Conservation (phyloP, 1,139 yeast species). For the Kodamaea ohmeri region DNA sequence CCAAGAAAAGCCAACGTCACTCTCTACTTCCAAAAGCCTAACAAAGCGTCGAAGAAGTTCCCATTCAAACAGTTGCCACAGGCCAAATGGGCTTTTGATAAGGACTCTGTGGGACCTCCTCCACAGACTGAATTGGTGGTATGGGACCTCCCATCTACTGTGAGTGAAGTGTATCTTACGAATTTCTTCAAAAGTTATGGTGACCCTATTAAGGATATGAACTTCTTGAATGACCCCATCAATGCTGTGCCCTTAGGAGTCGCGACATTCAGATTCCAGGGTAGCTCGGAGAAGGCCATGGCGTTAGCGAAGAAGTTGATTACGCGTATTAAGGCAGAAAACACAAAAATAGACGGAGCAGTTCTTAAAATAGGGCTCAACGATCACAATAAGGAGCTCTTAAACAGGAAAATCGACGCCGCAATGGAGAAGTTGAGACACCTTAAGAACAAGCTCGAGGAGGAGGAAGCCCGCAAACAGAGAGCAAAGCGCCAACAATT, state of each 20-base stretch:
- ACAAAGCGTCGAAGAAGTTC: conserved; percentile 41
- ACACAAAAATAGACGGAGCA: conserved; percentile 41
- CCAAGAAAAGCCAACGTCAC: conserved; percentile 34
- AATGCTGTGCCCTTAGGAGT: conserved; percentile 82
- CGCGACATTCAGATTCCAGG: conserved; percentile 62
- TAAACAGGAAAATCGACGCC: conserved; percentile 28
- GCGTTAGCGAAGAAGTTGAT: conserved; percentile 37
- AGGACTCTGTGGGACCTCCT: conserved; percentile 70
- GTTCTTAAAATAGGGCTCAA: conserved; percentile 37
- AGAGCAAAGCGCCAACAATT: conserved; percentile 23
- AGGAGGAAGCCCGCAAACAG: conserved; percentile 22
- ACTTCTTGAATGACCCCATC: conserved; percentile 64
- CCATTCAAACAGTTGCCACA: conserved; percentile 50
- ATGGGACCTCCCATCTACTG: conserved; percentile 57
- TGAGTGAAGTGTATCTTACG: conserved; percentile 45
- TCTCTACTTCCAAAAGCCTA: conserved; percentile 40
- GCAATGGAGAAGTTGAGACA: conserved; percentile 34
- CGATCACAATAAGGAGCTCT: conserved; percentile 32
- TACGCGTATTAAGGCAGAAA: conserved; percentile 24
- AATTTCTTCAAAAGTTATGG: conserved; percentile 64
- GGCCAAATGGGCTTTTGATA: conserved; percentile 59
- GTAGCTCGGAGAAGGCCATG: conserved; percentile 55
- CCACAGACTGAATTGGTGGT: conserved; percentile 71
- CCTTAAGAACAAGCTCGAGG: conserved; percentile 17
- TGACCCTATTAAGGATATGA: conserved; percentile 48